Evolutionary conservation across 2,329 filamentous ascomycete species (phyloP).

Genomic region (Penicillium expansum): DNA sequence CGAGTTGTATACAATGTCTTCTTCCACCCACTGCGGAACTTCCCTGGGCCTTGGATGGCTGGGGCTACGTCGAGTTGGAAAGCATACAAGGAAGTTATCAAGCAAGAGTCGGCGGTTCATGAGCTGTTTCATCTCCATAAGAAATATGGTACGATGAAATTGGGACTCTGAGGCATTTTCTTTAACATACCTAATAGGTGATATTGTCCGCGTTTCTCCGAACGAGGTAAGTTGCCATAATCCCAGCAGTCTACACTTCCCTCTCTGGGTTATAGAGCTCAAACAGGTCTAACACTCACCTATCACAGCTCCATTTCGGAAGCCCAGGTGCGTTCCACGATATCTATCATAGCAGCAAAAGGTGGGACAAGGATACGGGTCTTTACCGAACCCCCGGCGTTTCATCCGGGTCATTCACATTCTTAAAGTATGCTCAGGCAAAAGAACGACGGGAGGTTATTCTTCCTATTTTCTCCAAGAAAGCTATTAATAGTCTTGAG

Average conservation of each 20-base stretch:
- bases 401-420: conserved; percentile 7
- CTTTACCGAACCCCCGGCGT: conserved; percentile 12
- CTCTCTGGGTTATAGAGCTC: neutral
- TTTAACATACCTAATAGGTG: neutral
- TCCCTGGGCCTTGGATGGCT: conserved; percentile 12
- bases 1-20: conserved; percentile 5
- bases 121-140: neutral
- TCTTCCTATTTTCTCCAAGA: conserved; percentile 12
- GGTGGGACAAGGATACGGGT: conserved; percentile 12
- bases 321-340: conserved; percentile 10
- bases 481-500: conserved; percentile 8
- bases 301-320: conserved; percentile 10
- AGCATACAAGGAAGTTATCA: conserved; percentile 13
- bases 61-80: conserved; percentile 12
- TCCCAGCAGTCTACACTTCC: neutral
- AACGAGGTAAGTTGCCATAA: neutral
- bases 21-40: conserved; percentile 14
- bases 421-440: conserved; percentile 11
- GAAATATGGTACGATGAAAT: neutral
- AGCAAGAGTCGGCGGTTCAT: conserved; percentile 5
- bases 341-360: conserved; percentile 13
- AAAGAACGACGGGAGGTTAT: conserved; percentile 12
- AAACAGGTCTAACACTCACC: neutral
- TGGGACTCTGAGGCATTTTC: neutral
- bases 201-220: neutral